A percentile compares a stretch with the other conserved stretches of the same genome.
Conservation (phyloP, 1,139 yeast species). For the Geotrichum fermentans region DNA sequence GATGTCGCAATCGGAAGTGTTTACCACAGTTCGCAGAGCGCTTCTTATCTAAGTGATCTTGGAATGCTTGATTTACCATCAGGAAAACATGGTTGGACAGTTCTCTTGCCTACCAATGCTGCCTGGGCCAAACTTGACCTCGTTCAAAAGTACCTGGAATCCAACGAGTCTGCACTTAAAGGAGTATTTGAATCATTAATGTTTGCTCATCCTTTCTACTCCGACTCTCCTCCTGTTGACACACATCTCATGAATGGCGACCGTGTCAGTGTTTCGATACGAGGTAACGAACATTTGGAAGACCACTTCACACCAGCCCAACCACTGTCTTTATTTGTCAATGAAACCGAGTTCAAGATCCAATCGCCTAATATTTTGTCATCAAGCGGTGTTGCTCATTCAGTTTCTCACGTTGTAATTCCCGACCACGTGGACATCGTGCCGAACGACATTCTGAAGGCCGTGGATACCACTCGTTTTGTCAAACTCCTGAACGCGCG, state of each 20-base stretch:
- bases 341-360: slow-evolving; percentile 25
- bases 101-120: slow-evolving; percentile 71
- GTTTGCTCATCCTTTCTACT: slow-evolving; percentile 60
- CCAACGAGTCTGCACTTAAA: slow-evolving; percentile 49
- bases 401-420: slow-evolving; percentile 52
- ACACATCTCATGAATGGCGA: slow-evolving; percentile 38
- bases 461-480: slow-evolving; percentile 45
- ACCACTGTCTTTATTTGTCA: slow-evolving; percentile 30
- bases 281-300: slow-evolving; percentile 29
- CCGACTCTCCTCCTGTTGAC: slow-evolving; percentile 47
- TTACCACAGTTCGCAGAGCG: slow-evolving; percentile 49
- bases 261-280: slow-evolving; percentile 27
- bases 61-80: slow-evolving; percentile 41
- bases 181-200: slow-evolving; percentile 55
- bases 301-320: neutral
- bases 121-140: slow-evolving; percentile 71
- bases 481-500: slow-evolving; percentile 45
- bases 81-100: slow-evolving; percentile 61
- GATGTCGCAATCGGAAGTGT: slow-evolving; percentile 52
- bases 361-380: slow-evolving; percentile 66
- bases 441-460: slow-evolving; percentile 52
- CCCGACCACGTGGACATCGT: slow-evolving; percentile 56
- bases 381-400: slow-evolving; percentile 81
- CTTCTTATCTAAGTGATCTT: slow-evolving; percentile 49
- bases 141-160: slow-evolving; percentile 53